Base-by-base conservation (phyloP, 192 early-diverging fungal species). In the Coemansia sp. region DNA sequence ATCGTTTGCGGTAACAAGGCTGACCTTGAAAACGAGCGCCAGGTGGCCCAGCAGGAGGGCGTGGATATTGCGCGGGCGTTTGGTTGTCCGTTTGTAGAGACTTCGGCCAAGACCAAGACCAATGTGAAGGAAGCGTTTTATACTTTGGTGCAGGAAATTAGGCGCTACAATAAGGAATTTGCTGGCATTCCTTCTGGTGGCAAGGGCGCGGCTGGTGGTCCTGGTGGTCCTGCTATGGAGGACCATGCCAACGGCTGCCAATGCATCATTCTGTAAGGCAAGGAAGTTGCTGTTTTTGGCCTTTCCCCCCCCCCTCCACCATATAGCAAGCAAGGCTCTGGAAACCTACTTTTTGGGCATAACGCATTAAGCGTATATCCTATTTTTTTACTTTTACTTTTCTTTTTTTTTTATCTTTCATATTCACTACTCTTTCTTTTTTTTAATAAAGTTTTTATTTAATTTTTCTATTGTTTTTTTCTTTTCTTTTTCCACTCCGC, bases 1-100 rank as follows among this genome's bases (percentile, higher is more conserved):
- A 90, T 98, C 54, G 83, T 98, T 11, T 91, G 97, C 28, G 96
- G 90, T 33, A 98, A 97, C 87, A 98, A 98, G 80, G 93, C 93
- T 65, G 95, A 98, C 85, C 79, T 91, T 61, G 88, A 88, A 36
- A 73, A 73, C 35, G 94, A 97, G 63, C 86, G 95, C 65, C 92
- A 96, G 67, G 95, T 98, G 15, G 86, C 89, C 14, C 79, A 75
- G 51, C 83, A 87, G 53, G 96, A 96, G 87, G 96, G 94, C 45
- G 71, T 85, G 51, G 93, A 92, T n/a, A 81, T 94, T 17, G 92
- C 95, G 18, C 83, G 84, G 67, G 74, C 76, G 18, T 94, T 95
- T 75, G 87, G 85, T 15, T 94, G 92, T 66, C 80, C 86, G 43
- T 94, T 93, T 81, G 87, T 95, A 36, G 96, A 98, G 78, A 93